phyloP scores from a whole-genome alignment of 2,329 filamentous ascomycete species.

The Pseudocercospora cruenta region DNA sequence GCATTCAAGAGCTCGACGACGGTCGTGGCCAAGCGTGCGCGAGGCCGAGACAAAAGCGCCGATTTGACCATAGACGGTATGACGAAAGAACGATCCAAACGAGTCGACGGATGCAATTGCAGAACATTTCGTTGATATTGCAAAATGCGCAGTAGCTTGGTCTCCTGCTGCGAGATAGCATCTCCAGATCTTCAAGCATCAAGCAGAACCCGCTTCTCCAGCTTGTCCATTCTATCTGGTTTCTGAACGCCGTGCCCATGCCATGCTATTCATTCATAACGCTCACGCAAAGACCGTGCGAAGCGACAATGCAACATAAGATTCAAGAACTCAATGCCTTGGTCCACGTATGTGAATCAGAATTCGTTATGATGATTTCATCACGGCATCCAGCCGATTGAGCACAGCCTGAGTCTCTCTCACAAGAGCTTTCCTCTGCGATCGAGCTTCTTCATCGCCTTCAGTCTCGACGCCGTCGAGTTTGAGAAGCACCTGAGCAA shows the following conservation, averaged over 20 bases:
- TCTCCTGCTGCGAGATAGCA: not conserved
- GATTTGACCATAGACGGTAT: not conserved
- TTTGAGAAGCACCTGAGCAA: slow-evolving; percentile 77
- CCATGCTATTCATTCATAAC: slow-evolving; percentile 2
- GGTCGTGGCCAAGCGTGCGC: not conserved
- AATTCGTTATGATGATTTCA: slow-evolving; percentile 25
- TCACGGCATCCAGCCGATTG: slow-evolving; percentile 62
- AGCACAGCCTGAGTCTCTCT: slow-evolving; percentile 70
- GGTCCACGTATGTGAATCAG: not conserved
- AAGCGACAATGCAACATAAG: slow-evolving; percentile 10
- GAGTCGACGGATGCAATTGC: not conserved
- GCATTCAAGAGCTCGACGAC: not conserved
- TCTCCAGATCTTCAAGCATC: not conserved
- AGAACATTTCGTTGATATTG: not conserved
- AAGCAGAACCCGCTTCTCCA: not conserved
- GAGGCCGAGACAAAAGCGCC: not conserved
- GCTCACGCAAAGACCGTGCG: slow-evolving; percentile 1
- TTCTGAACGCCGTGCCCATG: slow-evolving; percentile 1
- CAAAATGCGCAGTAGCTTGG: not conserved
- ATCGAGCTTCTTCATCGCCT: slow-evolving; percentile 66
- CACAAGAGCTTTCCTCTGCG: slow-evolving; percentile 72
- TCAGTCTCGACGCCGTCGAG: slow-evolving; percentile 75
- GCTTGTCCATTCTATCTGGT: not conserved
- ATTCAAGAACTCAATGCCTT: not conserved
- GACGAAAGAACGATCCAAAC: not conserved